phyloP scores from a whole-genome alignment of 106 monocot genomes.

The Apostasia ramifera region DNA sequence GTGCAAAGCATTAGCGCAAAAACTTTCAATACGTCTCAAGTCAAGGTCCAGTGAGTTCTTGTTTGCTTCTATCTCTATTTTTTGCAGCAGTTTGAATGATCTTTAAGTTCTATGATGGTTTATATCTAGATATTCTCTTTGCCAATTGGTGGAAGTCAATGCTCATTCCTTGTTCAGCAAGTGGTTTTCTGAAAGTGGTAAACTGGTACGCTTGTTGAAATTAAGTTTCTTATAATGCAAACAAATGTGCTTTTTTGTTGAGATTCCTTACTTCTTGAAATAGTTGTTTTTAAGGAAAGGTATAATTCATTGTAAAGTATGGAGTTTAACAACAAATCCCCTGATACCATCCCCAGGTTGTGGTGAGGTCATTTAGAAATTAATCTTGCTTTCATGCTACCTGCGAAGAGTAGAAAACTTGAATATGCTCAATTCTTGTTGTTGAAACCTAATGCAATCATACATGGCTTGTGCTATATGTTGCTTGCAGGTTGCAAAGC shows the following conservation, averaged over 20 bases:
- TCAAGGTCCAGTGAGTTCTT: slow-evolving; percentile 49
- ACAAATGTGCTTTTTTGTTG: neutral
- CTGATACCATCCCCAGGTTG: too few species aligned
- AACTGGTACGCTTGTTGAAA: slow-evolving; percentile 58
- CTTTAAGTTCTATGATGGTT: slow-evolving; percentile 7
- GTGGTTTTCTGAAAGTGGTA: slow-evolving; percentile 99
- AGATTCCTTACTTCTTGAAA: neutral
- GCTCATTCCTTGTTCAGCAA: slow-evolving; percentile 99
- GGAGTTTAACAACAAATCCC: too few species aligned
- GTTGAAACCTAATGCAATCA: too few species aligned
- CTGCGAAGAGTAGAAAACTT: too few species aligned
- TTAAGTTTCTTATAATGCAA: neutral
- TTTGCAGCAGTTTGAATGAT: neutral
- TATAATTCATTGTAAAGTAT: too few species aligned
- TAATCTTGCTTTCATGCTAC: too few species aligned
- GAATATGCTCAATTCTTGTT: too few species aligned
- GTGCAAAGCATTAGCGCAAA: slow-evolving; percentile 98
- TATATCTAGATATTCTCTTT: slow-evolving; percentile 60
- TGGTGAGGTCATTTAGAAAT: too few species aligned
- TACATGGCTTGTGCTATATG: neutral
- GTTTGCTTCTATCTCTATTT: neutral
- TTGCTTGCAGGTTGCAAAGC: slow-evolving; percentile 73
- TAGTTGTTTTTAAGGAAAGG: neutral
- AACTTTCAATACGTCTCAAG: slow-evolving; percentile 89
- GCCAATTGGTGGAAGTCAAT: slow-evolving; percentile 97